Base-by-base conservation (phyloP, 1,284 basidiomycete genomes). In the Lentinula novae-zelandiae region DNA sequence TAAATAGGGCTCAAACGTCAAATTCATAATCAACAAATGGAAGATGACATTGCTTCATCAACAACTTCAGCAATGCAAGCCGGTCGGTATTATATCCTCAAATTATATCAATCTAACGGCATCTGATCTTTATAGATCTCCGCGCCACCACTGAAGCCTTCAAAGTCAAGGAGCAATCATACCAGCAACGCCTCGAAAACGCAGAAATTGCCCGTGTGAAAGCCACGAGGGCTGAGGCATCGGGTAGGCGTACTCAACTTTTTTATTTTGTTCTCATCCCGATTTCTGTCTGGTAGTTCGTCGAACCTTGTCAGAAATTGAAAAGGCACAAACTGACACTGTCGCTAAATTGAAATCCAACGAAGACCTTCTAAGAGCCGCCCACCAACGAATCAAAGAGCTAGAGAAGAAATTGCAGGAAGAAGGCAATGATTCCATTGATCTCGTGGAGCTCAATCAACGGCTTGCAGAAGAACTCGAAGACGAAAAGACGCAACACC, bases 401-500 rank as follows among this genome's bases (percentile, higher is more conserved):
- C 74, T 93, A 2, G 85, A 90, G 65, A 73, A 77, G 27, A 84
- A 84, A 64, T 76, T 92, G 0, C 86, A 89, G 42, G 86, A 89
- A 58, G 89, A 87, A 63, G 82, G 82, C 33, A 81, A 82, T 3
- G 87, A 89, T 62, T 81, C 82, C n/a, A 82, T 87, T 31, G 87
- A 92, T 63, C 75, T 87, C 46, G 84, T 82, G 39, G 71, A 84
- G 10, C 78, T 89, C 27, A 81, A 85, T 44, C 83, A 86, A 60
- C 81, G 87, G 33, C 76, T 92, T 22, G 79, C 83, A 1, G 88
- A 87, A 63, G 88, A 89, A 68, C 79, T 92, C 69, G 87, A 92
- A 65, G 87, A 89, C 64, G 89, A 91, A 71, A 82, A 89, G 62
- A 84, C 87, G 64, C 86, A 86, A 61, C 86, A 92, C 69, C 83